Evolutionary conservation across 306 rosid species (phyloP), one percentile per base, ranked within the genome.

Genomic region (Prunus davidiana): DNA sequence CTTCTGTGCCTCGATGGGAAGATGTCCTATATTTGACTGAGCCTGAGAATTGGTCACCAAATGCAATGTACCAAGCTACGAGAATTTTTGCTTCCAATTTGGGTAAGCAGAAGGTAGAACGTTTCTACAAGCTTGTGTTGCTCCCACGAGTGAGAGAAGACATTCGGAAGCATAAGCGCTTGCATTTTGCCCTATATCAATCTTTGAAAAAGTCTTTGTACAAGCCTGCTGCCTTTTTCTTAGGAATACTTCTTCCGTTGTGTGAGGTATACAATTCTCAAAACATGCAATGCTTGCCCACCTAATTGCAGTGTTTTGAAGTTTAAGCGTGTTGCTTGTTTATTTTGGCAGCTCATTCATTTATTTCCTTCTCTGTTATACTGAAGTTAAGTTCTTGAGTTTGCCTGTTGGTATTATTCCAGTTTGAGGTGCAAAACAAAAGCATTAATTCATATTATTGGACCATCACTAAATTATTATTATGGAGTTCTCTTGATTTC

Each of bases 31-130:
- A 92, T 78, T 22, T 92, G 52, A 95, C 97, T 10, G 95, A 90
- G 83, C 98, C 98, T 54, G 92, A 92, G 66, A 92, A 89, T 15
- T 95, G 97, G 98, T 95, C 98, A 9, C 97, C 98, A 52, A 88
- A 89, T 87, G 97, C 97, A 2, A 75, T 92, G 85, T 95, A 78
- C 79, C 97, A 92, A 83, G 93, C 96, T 60, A 90, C 96, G 30
- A 89, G 93, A 72, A 88, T 92, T 74, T 95, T 95, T 51, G 85
- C 97, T 64, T 95, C 98, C 74, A 92, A 88, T 83, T 82, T 94
- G 78, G 81, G 91, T 72, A 88, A 84, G 0, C 89, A 87, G 81
- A 89, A 83, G 90, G 97, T 88, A 3, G 96, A 88, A 79, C 89
- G 87, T 47, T 95, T 92, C 84, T 92, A 92, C 91, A 90, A 70